Evolutionary conservation across 2,329 filamentous ascomycete genomes (phyloP), one percentile per base, ranked within the genome.

Genomic region (Chrysosporium queenslandicum): DNA sequence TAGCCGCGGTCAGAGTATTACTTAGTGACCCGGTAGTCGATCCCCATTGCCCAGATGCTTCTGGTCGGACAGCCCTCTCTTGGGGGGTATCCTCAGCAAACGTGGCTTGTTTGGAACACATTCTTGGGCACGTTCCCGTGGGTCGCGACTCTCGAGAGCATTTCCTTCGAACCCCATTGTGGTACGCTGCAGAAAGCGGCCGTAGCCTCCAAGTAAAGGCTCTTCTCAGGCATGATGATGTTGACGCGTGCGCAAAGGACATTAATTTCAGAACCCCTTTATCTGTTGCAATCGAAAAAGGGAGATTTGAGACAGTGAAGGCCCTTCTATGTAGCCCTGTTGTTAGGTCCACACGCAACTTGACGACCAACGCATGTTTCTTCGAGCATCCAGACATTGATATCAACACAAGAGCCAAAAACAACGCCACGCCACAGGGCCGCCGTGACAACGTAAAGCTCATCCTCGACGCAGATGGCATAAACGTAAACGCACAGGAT

Each of bases 311-410:
- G 4, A 20, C 42, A 8, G 48, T 50, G 12, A 37, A 39, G 16
- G 5, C 23, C 4, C 32, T 48, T 5, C 46, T 48, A 14, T 23
- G 11, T 16, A 53, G 59, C 16, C 59, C 58, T 1, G 68, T 66
- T 1, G 66, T 67, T 18, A 68, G 64, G 27, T 30, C 27, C 5
- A 30, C 27, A 11, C 27, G 5, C 5, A 6, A 11, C 27, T 30
- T 30, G 27, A 30, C 27, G 27, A 11, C 5, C 27, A 30, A 11
- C 11, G 27, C 27, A 30, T 6, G 27, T 30, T 11, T 71, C 20
- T 18, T 42, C 9, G 6, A 32, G 21, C 36, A 29, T 9, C 20
- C 14, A 5, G 21, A 20, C 7, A 20, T 50, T 29, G 16, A 42
- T 14, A 29, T 50, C 25, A 43, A 50, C 18, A n/a, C 37, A 18